A percentile compares a stretch with the other conserved stretches of the same genome.
Evolutionary conservation across 176 grass and related monocot species (phyloP).

Genomic region (Ananas comosus): DNA sequence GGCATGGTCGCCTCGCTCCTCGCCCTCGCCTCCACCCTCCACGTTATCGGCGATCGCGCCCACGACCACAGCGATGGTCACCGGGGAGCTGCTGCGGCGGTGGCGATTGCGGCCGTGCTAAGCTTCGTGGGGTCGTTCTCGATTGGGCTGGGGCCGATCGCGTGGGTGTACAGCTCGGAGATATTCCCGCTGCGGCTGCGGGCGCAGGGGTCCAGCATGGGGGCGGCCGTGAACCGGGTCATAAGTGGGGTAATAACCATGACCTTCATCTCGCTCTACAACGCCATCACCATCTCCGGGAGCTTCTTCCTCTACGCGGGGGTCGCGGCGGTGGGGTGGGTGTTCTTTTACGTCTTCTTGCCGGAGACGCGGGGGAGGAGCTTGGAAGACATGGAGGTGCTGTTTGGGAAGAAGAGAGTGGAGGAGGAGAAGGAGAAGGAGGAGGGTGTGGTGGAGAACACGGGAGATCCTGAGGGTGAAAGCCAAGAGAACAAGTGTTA

Average conservation of each 20-base stretch:
- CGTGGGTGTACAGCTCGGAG: slow-evolving; percentile 95
- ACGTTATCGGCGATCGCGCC: slow-evolving; percentile 14
- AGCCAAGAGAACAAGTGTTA: not conserved
- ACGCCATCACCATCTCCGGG: slow-evolving; percentile 53
- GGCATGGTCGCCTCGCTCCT: slow-evolving; percentile 67
- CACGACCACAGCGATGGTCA: not conserved
- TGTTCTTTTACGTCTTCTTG: slow-evolving; percentile 66
- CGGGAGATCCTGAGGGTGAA: not conserved
- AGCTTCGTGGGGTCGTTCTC: slow-evolving; percentile 62
- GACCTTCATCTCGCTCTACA: slow-evolving; percentile 70
- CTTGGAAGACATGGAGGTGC: slow-evolving; percentile 57
- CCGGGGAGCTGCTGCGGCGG: slow-evolving; percentile 16
- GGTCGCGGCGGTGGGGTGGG: slow-evolving; percentile 42
- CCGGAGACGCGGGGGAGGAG: slow-evolving; percentile 65
- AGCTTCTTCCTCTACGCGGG: slow-evolving; percentile 70
- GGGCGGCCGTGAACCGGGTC: slow-evolving; percentile 56
- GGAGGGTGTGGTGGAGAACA: not conserved
- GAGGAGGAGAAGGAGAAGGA: slow-evolving; percentile 25
- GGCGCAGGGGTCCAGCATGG: slow-evolving; percentile 54
- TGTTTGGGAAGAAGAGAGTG: slow-evolving; percentile 35
- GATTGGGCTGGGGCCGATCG: slow-evolving; percentile 55
- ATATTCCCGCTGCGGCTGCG: slow-evolving; percentile 67
- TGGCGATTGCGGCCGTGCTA: slow-evolving; percentile 48
- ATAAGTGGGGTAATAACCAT: slow-evolving; percentile 61
- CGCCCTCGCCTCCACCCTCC: slow-evolving; percentile 33